Conservation (phyloP, 2,329 filamentous ascomycete genomes). For the Dactylellina drechsleri region DNA sequence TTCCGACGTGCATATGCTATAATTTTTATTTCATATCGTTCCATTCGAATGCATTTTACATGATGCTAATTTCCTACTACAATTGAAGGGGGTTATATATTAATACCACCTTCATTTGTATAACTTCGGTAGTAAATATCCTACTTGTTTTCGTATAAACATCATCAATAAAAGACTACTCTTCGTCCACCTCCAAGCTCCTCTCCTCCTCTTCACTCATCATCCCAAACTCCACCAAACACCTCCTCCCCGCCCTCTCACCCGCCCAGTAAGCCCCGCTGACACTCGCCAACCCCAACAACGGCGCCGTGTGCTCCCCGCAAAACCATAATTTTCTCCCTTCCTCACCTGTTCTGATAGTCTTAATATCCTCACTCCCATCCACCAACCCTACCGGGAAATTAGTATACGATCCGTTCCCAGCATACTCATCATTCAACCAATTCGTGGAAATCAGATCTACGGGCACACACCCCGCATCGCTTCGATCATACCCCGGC, state of each 20-base stretch:
- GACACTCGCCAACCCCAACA: conserved; percentile 85
- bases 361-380: conserved; percentile 77
- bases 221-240: conserved; percentile 68
- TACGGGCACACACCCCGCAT: conserved; percentile 71
- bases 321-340: conserved; percentile 82
- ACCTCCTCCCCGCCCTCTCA: conserved; percentile 76
- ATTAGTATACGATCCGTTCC: conserved; percentile 84
- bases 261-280: conserved; percentile 94
- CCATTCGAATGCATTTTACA: no score
- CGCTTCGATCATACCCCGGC: conserved; percentile 70
- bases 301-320: conserved; percentile 89
- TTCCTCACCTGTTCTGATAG: conserved; percentile 71
- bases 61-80: no score
- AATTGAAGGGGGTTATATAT: background rate
- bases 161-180: background rate
- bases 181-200: conserved; percentile 1
- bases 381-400: conserved; percentile 79
- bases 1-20: background rate
- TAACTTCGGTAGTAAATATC: no score
- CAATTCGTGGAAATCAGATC: conserved; percentile 77
- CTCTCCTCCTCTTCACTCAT: conserved; percentile 21
- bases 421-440: conserved; percentile 80
- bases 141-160: no score
- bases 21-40: background rate
- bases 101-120: background rate